Evolutionary conservation across 306 rosid species (phyloP), one percentile per base, ranked within the genome.

Genomic region (Dalbergia cochinchinensis): DNA sequence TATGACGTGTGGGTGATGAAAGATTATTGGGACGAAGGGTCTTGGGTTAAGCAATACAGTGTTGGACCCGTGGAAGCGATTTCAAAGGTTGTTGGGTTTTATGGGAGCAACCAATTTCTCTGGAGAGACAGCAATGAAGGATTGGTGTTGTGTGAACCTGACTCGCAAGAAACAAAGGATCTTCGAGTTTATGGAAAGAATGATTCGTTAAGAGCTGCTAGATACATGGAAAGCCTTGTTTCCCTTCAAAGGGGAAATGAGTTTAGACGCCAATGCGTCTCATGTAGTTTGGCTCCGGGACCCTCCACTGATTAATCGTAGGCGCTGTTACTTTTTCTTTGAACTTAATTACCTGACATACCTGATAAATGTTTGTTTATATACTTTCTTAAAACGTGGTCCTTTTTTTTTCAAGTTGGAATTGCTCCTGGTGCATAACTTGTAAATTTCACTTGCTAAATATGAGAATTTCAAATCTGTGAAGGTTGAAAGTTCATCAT

Each of bases 1-100:
- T 73, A 64, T 64, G 74, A 80, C 3, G 74, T 80, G 10, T 81
- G 84, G 84, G 71, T 74, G 64, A 81, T 81, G 84, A 59, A 13
- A 15, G 80, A 81, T 35, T 74, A 74, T 35, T 45, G 70, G 71
- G 63, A 66, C 0, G 75, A 81, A 45, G 80, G 33, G 44, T 81
- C 80, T 67, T 81, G 84, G 84, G 55, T 81, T 8, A 81, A 81
- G 65, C 70, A 34, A 45, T 81, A 66, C 54, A 66, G 41, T 19
- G 55, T 81, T 44, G 76, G 71, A 41, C 44, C 76, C 11, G 18
- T 48, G 3, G 51, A 80, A 34, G 80, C 57, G 22, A 33, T 74
- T 66, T 44, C 69, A 7, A 81, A 16, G 76, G 14, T 81, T n/a
- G 73, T 74, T 45, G 84, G 84, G n/a, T 58, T 81, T 1, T 66